Conservation (phyloP, 2,329 filamentous ascomycete species). For the Emydomyces testavorans region DNA sequence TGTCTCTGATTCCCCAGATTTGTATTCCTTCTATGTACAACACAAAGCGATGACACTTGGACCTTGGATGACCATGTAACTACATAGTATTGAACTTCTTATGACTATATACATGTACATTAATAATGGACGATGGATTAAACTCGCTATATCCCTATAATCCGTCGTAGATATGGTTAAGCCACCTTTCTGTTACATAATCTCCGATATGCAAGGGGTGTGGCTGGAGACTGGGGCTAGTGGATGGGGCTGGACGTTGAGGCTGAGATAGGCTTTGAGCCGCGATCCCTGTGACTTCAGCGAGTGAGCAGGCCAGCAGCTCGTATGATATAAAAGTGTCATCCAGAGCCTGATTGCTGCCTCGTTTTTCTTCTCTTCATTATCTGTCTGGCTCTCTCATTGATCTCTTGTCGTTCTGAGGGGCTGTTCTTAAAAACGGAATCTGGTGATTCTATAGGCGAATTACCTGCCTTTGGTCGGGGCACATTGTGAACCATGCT, state of each 20-base stretch:
- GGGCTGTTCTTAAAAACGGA: too few relatives aligned
- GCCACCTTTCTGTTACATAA: background rate
- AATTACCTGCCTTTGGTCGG: background rate
- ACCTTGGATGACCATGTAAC: too few relatives aligned
- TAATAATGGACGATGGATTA: too few relatives aligned
- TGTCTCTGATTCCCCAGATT: too few relatives aligned
- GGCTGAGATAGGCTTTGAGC: background rate
- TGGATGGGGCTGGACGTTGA: background rate
- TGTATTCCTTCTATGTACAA: too few relatives aligned
- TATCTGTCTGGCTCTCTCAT: background rate
- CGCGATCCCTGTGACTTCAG: background rate
- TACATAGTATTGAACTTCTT: too few relatives aligned
- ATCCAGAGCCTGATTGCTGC: background rate
- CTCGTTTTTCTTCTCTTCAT: background rate
- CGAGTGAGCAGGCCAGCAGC: background rate
- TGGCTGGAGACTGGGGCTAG: background rate
- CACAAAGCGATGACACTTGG: too few relatives aligned
- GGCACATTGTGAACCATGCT: constrained; percentile 3
- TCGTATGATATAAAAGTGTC: background rate
- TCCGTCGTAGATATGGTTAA: too few relatives aligned
- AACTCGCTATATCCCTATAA: too few relatives aligned
- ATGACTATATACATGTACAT: too few relatives aligned
- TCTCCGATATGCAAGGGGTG: background rate
- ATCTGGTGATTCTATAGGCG: too few relatives aligned
- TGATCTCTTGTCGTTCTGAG: too few relatives aligned